Evolutionary conservation across 208 protist genomes (phyloP), one percentile per base, ranked within the genome.

Genomic region (Leishmania gerbilli): DNA sequence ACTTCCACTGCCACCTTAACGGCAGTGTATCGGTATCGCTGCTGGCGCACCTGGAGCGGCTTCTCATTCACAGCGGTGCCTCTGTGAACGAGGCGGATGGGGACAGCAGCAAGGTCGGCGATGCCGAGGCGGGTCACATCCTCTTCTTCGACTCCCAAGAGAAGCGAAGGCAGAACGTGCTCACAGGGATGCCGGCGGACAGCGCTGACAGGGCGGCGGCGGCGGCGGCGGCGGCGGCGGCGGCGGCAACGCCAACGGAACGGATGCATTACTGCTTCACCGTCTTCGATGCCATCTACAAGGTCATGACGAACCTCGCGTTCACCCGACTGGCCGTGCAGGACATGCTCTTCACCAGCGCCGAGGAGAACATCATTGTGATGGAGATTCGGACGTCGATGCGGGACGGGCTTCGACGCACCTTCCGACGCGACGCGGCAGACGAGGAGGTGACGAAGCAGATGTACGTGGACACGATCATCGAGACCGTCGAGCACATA

Each of bases 381-480:
- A 80, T 96, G 34, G 95, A 98, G 76, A 89, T 98, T 56, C 89
- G 96, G 15, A 97, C 92, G 37, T 97, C 96, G 9, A 72, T 96
- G 77, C 90, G 93, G n/a, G 85, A 92, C 24, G 89, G 88, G n/a
- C 58, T 96, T 49, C 82, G 72, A 40, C 65, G 62, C 49, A 72
- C 27, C 6, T 82, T 86, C 75, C 64, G 34, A 2, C 58, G 21
- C n/a, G 65, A 37, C 55, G 51, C n/a, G 19, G 51, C 74, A 15
- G 34, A 53, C 21, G 76, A 53, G 71, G 75, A n/a, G 47, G 82
- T 89, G 31, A 86, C 79, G 6, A 93, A 94, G 68, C 72, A 88
- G 58, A 81, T 72, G 51, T 96, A 96, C 77, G 64, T 95, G 5
- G 76, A 88, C 53, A 79, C 86, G 3, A 81, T 96, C 8, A 87